phyloP scores from a whole-genome alignment of 176 grass and related monocot species.

The Eragrostis nindensis region DNA sequence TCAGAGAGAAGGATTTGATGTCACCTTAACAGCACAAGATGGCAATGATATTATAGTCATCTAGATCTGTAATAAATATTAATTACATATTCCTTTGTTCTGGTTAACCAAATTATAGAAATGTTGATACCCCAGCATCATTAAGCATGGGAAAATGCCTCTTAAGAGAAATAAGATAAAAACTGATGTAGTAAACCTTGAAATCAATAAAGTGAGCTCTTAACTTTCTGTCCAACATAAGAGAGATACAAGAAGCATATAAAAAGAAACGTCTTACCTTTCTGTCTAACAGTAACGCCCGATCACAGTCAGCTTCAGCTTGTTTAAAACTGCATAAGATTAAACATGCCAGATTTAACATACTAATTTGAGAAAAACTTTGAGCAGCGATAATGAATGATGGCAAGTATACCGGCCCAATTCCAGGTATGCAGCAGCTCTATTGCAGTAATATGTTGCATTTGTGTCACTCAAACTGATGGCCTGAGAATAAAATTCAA shows the following conservation, averaged over 20 bases:
- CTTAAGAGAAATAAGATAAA: background rate
- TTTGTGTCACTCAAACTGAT: conserved; percentile 74
- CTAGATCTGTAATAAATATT: conserved; percentile 6
- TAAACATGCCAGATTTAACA: conserved; percentile 25
- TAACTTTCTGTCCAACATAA: background rate
- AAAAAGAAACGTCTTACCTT: conserved; percentile 57
- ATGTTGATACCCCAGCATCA: background rate
- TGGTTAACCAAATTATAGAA: background rate
- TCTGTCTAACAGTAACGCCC: conserved; percentile 82
- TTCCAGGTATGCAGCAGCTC: conserved; percentile 94
- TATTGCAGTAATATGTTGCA: conserved; percentile 97
- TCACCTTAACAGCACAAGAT: conserved; percentile 29
- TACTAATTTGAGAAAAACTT: conserved; percentile 36
- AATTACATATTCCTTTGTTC: background rate
- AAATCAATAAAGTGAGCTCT: background rate
- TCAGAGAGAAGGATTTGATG: background rate
- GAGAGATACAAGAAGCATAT: background rate
- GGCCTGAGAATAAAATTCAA: conserved; percentile 81
- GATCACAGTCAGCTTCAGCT: conserved; percentile 85
- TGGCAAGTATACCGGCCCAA: conserved; percentile 67
- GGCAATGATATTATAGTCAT: conserved; percentile 6
- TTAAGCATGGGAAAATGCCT: background rate
- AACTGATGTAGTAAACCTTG: background rate
- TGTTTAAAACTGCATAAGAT: conserved; percentile 76
- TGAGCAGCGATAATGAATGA: conserved; percentile 25